Evolutionary conservation across 495 filamentous ascomycete species (phyloP), one percentile per base, ranked within the genome.

Genomic region (Aspergillus ellipticus): DNA sequence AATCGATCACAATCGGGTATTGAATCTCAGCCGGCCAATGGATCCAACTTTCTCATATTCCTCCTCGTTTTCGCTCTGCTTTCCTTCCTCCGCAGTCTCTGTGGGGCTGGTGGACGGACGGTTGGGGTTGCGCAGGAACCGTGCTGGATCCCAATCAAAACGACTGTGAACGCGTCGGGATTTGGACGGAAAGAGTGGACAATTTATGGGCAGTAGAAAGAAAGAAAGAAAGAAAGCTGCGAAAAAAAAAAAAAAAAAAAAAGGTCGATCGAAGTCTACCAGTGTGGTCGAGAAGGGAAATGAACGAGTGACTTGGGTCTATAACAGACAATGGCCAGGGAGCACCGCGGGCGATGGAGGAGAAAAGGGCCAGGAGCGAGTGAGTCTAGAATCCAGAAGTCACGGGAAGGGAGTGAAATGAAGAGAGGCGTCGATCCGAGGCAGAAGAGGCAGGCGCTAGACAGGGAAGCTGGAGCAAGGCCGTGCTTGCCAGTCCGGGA

Each of bases 251-350:
- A 26, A 20, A 19, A 11, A 35, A 3, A 48, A 60, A 63, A 62
- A 55, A 56, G 15, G 35, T 29, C 35, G 29, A 60, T 16, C 20
- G 33, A 57, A 45, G 41, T 33, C 55, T 49, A 60, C 55, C 15
- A 19, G 20, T 15, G 61, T 54, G 54, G 53, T 60, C 33, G 35
- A 60, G 53, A 60, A 53, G 31, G 29, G 54, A 56, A 60, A 21
- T 29, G 41, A 54, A 75, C 69, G 71, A 74, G 51, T 70, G 71
- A 66, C 64, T 61, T 60, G 10, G 26, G 51, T 54, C 33, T 50
- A 52, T 48, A 53, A 42, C 37, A 46, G 49, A 16, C 49, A 51
- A 57, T 50, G 46, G 53, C 29, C 42, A 43, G 42, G 42, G 17
- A 49, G 43, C 48, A 53, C 15, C 6, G 19, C 55, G 55, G 50